A percentile compares a stretch with the other conserved stretches of the same genome.
Conservation (phyloP, 495 filamentous ascomycete species). For the Lentithecium fluviatile region DNA sequence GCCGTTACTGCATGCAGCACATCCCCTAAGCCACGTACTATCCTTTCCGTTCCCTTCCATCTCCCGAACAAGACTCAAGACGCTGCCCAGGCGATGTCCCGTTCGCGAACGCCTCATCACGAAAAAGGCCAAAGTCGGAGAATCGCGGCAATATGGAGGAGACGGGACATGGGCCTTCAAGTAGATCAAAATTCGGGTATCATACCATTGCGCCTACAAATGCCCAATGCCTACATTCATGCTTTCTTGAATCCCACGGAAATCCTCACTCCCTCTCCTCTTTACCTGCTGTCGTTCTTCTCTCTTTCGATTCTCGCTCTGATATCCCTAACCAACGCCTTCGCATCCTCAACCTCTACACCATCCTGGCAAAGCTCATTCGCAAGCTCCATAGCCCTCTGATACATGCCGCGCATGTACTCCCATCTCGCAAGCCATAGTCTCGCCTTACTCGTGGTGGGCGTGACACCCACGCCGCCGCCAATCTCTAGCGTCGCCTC, state of each 20-base stretch:
- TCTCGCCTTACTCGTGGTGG: constrained; percentile 83
- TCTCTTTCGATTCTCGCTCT: constrained; percentile 70
- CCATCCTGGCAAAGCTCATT: constrained; percentile 94
- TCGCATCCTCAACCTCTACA: constrained; percentile 95
- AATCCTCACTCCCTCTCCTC: background rate
- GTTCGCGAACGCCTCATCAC: too few relatives aligned
- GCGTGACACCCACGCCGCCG: constrained; percentile 64
- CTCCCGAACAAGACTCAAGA: too few relatives aligned
- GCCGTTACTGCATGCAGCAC: too few relatives aligned
- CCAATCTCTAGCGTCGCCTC: constrained; percentile 46
- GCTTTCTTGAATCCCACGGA: background rate
- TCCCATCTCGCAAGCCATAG: constrained; percentile 90
- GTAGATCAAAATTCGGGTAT: constrained; percentile 4
- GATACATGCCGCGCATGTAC: constrained; percentile 69
- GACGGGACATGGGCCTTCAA: too few relatives aligned
- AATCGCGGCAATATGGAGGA: too few relatives aligned
- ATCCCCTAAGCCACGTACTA: too few relatives aligned
- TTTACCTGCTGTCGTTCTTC: constrained; percentile 16
- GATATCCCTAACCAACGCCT: constrained; percentile 87
- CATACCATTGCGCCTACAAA: constrained; percentile 13
- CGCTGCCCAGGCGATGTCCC: too few relatives aligned
- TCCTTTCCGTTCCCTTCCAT: too few relatives aligned
- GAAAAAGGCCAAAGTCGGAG: too few relatives aligned
- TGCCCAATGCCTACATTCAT: background rate
- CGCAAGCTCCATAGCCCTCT: constrained; percentile 74